phyloP scores from a whole-genome alignment of 2,329 filamentous ascomycete genomes.

The Colletotrichum sp. region DNA sequence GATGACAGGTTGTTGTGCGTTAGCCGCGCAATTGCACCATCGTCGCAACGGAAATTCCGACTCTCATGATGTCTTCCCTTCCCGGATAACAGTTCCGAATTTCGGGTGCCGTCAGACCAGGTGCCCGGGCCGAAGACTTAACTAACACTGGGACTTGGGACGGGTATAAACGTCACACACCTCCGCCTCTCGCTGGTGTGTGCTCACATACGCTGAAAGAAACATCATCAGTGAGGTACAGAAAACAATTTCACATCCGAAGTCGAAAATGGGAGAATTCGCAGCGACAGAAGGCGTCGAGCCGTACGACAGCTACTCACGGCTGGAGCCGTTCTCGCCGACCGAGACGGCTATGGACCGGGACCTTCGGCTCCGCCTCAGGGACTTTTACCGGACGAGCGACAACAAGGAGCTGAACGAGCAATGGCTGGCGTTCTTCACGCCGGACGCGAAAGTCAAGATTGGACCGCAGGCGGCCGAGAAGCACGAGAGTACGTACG shows the following conservation, averaged over 20 bases:
- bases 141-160: neutral
- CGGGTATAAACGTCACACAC: neutral
- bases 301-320: constrained; percentile 18
- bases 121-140: constrained; percentile 7
- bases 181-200: neutral
- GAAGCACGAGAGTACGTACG: constrained; percentile 5
- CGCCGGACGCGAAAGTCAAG: constrained; percentile 9
- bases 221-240: neutral
- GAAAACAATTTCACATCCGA: neutral
- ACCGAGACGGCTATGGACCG: constrained; percentile 16
- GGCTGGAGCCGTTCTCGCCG: constrained; percentile 12
- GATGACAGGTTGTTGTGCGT: neutral
- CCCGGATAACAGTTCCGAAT: neutral
- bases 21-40: neutral
- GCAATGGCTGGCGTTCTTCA: constrained; percentile 15
- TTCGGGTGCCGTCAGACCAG: neutral
- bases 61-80: neutral
- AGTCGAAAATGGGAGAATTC: neutral
- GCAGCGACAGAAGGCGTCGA: constrained; percentile 11
- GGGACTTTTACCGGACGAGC: constrained; percentile 20
- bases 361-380: constrained; percentile 19
- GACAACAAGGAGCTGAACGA: constrained; percentile 9
- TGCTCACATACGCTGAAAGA: neutral
- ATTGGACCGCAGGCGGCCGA: constrained; percentile 3
- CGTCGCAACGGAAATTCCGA: neutral